Evolutionary conservation across 2,329 filamentous ascomycete genomes (phyloP).

Genomic region (Fonsecaea erecta): DNA sequence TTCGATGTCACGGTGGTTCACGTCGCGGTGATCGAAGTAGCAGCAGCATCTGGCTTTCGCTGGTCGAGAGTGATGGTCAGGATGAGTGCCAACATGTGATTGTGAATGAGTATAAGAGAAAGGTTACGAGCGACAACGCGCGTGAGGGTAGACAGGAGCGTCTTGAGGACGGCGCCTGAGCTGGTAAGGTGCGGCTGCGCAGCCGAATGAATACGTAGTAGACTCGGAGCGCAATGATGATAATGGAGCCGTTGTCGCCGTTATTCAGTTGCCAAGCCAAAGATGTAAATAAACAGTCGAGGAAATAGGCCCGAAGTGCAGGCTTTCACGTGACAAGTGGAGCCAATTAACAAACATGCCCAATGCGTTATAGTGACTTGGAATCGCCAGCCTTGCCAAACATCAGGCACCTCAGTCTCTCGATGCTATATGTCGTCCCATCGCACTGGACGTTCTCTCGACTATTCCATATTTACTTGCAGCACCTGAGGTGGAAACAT

Average conservation of each 20-base stretch:
- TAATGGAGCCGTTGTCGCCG: neutral
- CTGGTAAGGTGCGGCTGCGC: neutral
- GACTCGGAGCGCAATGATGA: neutral
- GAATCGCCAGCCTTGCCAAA: neutral
- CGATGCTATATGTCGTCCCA: neutral
- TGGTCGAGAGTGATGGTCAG: conserved; percentile 1
- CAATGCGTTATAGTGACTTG: neutral
- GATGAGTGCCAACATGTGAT: neutral
- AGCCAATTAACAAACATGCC: neutral
- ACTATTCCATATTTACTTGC: neutral
- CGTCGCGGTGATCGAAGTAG: conserved; percentile 4
- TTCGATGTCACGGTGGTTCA: conserved; percentile 7
- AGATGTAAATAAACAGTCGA: conserved; percentile 2
- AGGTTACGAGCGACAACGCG: neutral
- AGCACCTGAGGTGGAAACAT: neutral
- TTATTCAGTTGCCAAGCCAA: neutral
- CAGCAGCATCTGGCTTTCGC: conserved; percentile 21
- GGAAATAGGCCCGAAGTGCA: neutral
- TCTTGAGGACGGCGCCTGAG: neutral
- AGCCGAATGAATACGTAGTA: neutral
- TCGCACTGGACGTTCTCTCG: neutral
- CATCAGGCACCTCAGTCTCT: neutral
- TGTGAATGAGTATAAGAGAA: neutral
- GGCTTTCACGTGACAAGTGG: neutral
- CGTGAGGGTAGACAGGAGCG: neutral